Conservation (phyloP, 2,329 filamentous ascomycete species). For the Colletotrichum melonis region DNA sequence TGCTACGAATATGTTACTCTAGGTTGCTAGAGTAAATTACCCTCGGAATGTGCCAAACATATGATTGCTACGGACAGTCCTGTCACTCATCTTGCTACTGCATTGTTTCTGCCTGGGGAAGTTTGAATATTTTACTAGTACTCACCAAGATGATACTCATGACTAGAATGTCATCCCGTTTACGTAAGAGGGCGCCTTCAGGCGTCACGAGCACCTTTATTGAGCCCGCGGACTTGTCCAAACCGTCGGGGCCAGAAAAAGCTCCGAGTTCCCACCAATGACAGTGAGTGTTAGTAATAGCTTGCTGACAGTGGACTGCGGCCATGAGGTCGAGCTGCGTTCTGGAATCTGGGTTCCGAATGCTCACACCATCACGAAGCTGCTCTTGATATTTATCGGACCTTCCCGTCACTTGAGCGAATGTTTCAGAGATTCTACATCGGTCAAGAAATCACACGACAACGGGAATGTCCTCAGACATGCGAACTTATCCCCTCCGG, state of each 20-base stretch:
- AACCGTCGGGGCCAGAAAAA: not conserved
- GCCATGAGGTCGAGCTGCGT: not conserved
- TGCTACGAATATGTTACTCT: too few relatives aligned
- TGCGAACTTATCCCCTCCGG: constrained; percentile 42
- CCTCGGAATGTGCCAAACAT: too few relatives aligned
- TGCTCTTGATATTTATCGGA: too few relatives aligned
- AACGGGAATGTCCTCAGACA: not conserved
- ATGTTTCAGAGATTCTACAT: too few relatives aligned
- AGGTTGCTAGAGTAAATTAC: too few relatives aligned
- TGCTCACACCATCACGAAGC: too few relatives aligned
- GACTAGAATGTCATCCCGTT: not conserved
- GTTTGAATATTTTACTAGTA: not conserved
- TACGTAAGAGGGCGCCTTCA: too few relatives aligned
- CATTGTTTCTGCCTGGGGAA: not conserved
- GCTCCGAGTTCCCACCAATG: not conserved
- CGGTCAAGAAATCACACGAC: too few relatives aligned
- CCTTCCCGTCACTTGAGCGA: too few relatives aligned
- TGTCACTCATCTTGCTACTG: not conserved
- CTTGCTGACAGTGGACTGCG: not conserved
- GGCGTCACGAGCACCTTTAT: not conserved
- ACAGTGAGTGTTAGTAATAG: not conserved
- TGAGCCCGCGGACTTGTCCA: not conserved
- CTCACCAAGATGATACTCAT: not conserved
- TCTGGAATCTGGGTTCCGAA: too few relatives aligned
- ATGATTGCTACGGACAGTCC: too few relatives aligned